These are phyloP conservation scores for Lecanosticta acicola DNA, from an alignment of 2,329 filamentous ascomycete species.

Conservation along the genomic window DNA sequence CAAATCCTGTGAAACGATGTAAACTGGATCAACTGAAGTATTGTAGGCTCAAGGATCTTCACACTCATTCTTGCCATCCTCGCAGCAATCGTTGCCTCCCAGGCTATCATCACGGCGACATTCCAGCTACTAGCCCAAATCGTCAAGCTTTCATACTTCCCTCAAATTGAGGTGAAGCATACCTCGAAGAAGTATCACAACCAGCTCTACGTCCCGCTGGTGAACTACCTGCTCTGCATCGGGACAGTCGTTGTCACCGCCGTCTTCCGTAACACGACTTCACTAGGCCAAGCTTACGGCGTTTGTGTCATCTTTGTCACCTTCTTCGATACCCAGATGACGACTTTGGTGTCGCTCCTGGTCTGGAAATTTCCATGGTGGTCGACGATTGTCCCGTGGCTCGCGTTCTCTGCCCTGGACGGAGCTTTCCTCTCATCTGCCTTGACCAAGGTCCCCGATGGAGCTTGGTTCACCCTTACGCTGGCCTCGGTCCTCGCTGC, in stretches of 20 bases:
- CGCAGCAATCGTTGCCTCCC: conserved; percentile 61
- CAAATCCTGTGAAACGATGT: background rate
- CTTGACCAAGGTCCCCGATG: conserved; percentile 66
- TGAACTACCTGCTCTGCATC: conserved; percentile 72
- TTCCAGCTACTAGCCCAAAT: conserved; percentile 64
- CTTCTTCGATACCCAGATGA: conserved; percentile 71
- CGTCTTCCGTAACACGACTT: conserved; percentile 47
- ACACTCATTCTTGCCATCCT: conserved; percentile 63
- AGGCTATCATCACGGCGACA: conserved; percentile 67
- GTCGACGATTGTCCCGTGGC: conserved; percentile 57
- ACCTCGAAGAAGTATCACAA: conserved; percentile 66
- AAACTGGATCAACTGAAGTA: background rate
- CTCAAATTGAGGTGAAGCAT: conserved; percentile 67
- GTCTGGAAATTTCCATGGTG: conserved; percentile 62
- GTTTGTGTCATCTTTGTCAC: conserved; percentile 76
- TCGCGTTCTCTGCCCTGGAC: conserved; percentile 62
- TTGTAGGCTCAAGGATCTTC: conserved; percentile 57
- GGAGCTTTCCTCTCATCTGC: conserved; percentile 64
- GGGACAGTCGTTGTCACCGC: conserved; percentile 69
- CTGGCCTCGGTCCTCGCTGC: conserved; percentile 57
- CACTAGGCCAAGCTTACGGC: conserved; percentile 68
- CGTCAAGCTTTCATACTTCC: conserved; percentile 69
- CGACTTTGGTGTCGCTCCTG: conserved; percentile 64
- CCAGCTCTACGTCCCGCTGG: conserved; percentile 69
- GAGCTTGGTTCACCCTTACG: conserved; percentile 71